A percentile compares a stretch with the other conserved stretches of the same genome.
These are phyloP conservation scores for Cyclotella kingstonii DNA, from an alignment of 108 stramenopile genomes.

Conservation along the genomic window DNA sequence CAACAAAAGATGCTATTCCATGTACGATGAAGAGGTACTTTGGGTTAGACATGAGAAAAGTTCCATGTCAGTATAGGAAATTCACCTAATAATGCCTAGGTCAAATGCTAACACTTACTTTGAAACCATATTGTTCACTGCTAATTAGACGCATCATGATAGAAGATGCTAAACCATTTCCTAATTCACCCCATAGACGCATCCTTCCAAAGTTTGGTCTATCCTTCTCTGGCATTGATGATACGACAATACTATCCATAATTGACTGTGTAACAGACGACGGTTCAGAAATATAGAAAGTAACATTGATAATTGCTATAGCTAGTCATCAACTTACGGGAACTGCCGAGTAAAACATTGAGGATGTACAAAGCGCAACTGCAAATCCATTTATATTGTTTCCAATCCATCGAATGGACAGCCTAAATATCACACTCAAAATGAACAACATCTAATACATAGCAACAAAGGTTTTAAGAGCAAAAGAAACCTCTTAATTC, in stretches of 20 bases:
- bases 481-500: no score
- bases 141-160: conserved; percentile 25
- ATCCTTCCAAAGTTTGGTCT: conserved; percentile 79
- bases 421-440: conserved; percentile 17
- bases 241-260: conserved; percentile 89
- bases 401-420: conserved; percentile 12
- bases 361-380: conserved; percentile 21
- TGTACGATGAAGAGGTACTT: conserved; percentile 32
- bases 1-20: conserved; percentile 20
- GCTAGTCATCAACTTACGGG: conserved; percentile 7
- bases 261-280: conserved; percentile 53
- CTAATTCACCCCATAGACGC: conserved; percentile 92
- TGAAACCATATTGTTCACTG: conserved; percentile 11
- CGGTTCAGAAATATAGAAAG: not conserved
- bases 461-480: no score
- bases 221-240: conserved; percentile 47
- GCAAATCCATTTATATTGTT: conserved; percentile 15
- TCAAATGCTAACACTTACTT: conserved; percentile 10
- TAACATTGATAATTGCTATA: not conserved
- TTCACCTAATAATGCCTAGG: not conserved
- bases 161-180: conserved; percentile 78
- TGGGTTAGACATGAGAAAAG: not conserved
- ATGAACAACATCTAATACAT: conserved; percentile 18
- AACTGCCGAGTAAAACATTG: conserved; percentile 29
- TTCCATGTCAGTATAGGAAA: no score